These are phyloP conservation scores for Plenodomus tracheiphilus DNA, from an alignment of 2,329 filamentous ascomycete genomes.

Conservation along the genomic window DNA sequence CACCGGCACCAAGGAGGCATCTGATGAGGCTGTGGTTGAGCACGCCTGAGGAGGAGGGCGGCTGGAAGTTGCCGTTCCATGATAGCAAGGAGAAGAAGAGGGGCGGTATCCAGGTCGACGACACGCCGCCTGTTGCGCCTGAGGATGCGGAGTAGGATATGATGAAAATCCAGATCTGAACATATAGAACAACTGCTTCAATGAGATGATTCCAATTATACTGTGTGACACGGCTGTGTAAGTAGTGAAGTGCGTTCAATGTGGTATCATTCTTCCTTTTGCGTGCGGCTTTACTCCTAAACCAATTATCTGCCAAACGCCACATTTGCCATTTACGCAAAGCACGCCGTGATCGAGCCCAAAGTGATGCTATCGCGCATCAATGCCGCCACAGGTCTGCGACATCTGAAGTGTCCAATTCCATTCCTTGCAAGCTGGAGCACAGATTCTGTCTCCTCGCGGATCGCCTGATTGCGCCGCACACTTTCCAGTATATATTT, in stretches of 20 bases:
- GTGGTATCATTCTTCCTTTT: conserved; percentile 34
- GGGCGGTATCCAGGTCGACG: conserved; percentile 84
- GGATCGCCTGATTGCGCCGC: conserved; percentile 1
- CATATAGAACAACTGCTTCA: background rate
- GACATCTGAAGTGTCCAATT: conserved; percentile 12
- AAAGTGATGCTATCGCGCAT: conserved; percentile 21
- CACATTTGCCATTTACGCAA: conserved; percentile 16
- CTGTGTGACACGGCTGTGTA: background rate
- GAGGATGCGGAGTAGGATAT: conserved; percentile 71
- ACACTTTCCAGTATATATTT: conserved; percentile 1
- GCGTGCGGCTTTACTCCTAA: conserved; percentile 13
- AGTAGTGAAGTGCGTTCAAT: conserved; percentile 2
- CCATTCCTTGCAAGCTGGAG: conserved; percentile 16
- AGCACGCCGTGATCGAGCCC: conserved; percentile 11
- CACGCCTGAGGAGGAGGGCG: conserved; percentile 79
- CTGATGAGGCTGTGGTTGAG: conserved; percentile 84
- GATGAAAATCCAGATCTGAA: background rate
- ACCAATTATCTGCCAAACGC: conserved; percentile 22
- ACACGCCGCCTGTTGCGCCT: conserved; percentile 73
- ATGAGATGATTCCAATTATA: conserved; percentile 6
- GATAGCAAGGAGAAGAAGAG: conserved; percentile 84
- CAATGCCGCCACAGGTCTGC: conserved; percentile 15
- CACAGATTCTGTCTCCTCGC: conserved; percentile 1
- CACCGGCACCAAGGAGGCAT: conserved; percentile 72
- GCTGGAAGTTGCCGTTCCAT: conserved; percentile 81